Evolutionary conservation across 805 yeast species (phyloP), one percentile per base, ranked within the genome.

Genomic region (Starmerella bombicola): DNA sequence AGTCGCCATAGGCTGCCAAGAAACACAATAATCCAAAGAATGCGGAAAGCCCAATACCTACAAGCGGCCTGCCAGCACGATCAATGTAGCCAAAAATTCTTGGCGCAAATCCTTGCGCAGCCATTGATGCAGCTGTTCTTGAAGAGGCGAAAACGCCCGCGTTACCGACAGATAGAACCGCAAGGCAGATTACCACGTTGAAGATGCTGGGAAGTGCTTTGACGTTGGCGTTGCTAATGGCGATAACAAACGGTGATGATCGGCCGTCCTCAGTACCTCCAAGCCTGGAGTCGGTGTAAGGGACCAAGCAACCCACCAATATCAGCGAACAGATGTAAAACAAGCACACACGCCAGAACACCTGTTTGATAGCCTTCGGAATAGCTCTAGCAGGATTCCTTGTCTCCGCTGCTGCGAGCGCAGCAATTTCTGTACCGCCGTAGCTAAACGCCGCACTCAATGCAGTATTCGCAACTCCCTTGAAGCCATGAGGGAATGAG

Each of bases 341-440:
- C 50, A 78, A 58, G n/a, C 75, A 60, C 43, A 81, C 77, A 61
- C 88, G 68, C 85, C 86, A 79, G 61, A 81, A 78, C 3, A 79
- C 82, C 60, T 80, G 84, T 59, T 79, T 80, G 44, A 78, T 73
- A 31, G 88, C 85, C 37, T 71, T 68, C 24, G 86, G 88, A 40
- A 80, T 67, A 2, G 79, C 61, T 42, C 66, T 67, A 49, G 80
- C 64, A 36, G 88, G 86, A 57, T 78, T 71, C 31, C 61, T 70
- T 22, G 82, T 67, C 59, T 80, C 91, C 4, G 86, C 85, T 16
- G 85, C 80, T 8, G 85, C 79, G 29, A 80, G 65, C 32, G 83
- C 82, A 29, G 72, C 71, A 49, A 80, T 64, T 58, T 80, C 91
- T 15, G 82, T 71, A 46, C 88, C 86, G 30, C 81, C 75, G 54